These are phyloP conservation scores for Rugonectria rugulosa DNA, from an alignment of 2,329 filamentous ascomycete species.

Conservation along the genomic window DNA sequence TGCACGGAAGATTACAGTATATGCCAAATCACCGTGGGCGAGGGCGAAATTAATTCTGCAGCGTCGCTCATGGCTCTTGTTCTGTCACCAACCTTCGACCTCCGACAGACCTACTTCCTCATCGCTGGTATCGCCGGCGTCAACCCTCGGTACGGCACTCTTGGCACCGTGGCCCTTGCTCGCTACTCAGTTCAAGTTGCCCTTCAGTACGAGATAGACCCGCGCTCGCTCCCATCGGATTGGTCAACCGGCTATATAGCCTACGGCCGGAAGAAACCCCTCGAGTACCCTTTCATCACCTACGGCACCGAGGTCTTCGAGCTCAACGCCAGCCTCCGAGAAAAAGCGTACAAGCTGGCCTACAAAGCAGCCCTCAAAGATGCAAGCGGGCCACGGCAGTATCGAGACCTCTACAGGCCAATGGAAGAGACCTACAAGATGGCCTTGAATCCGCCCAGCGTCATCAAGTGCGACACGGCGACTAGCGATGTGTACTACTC, in stretches of 20 bases:
- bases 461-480: constrained; percentile 71
- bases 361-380: constrained; percentile 61
- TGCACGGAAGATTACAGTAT: constrained; percentile 68
- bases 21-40: constrained; percentile 74
- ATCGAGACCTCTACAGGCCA: constrained; percentile 61
- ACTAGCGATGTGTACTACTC: constrained; percentile 78
- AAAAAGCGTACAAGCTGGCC: constrained; percentile 60
- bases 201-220: constrained; percentile 78
- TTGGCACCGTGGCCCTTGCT: constrained; percentile 72
- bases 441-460: constrained; percentile 57
- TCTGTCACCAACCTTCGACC: constrained; percentile 69
- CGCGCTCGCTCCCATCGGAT: constrained; percentile 70
- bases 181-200: constrained; percentile 77
- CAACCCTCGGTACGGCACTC: constrained; percentile 71
- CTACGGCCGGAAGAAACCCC: constrained; percentile 63
- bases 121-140: constrained; percentile 78
- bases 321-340: constrained; percentile 65
- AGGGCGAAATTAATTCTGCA: constrained; percentile 79
- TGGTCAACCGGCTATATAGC: constrained; percentile 75
- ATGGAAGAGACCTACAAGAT: constrained; percentile 49
- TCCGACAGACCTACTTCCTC: constrained; percentile 74
- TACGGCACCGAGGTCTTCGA: constrained; percentile 78
- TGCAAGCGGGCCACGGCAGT: constrained; percentile 54
- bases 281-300: constrained; percentile 63
- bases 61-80: constrained; percentile 68